Base-by-base conservation (phyloP, 73 alveolate genomes). In the Paramecium octaurelia region DNA sequence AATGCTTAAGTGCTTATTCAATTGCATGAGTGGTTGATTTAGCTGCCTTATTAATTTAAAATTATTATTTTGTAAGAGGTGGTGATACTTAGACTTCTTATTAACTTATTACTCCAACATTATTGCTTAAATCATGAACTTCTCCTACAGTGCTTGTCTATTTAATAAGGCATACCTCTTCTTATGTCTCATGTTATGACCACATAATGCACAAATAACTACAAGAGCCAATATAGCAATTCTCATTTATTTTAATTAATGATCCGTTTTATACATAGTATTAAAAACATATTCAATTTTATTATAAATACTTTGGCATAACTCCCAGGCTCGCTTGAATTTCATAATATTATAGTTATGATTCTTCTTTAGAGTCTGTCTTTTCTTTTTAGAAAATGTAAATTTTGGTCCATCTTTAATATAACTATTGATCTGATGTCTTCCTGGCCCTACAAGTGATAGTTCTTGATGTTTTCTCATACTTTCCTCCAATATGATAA, bases 241-340 rank as follows among this genome's bases (percentile, higher is more conserved):
- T 23, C 75, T 80, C 57, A 64, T 80, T 80, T 46, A 42, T 21
- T 80, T 14, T 36, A 40, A 29, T 75, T 80, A 80, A 44, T 44
- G 24, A 44, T 80, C 91, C 91, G 91, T 80, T 80, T 80, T 80
- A 80, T 80, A 44, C 46, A n/a, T 23, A 80, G 42, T 64, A 80
- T 80, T 12, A 44, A 44, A 12, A 31, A 31, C 69, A 54, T 20
- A 27, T 68, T 44, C 46, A 80, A 80, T 64, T 64, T 11, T 64
- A 31, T 34, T 27, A 27, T 64, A 64, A 42, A 80, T 80, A 80
- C 2, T 34, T 43, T 44, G 91, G 91, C 4, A 80, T 80, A 23
- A 21, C 11, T 23, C 91, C 91, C 6, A 80, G n/a, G 18, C 64
- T 43, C 4, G 34, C 20, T 46, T 80, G 50, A 14, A 80, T 80